Base-by-base conservation (phyloP, 2,329 filamentous ascomycete genomes). In the Claviceps cyperi region DNA sequence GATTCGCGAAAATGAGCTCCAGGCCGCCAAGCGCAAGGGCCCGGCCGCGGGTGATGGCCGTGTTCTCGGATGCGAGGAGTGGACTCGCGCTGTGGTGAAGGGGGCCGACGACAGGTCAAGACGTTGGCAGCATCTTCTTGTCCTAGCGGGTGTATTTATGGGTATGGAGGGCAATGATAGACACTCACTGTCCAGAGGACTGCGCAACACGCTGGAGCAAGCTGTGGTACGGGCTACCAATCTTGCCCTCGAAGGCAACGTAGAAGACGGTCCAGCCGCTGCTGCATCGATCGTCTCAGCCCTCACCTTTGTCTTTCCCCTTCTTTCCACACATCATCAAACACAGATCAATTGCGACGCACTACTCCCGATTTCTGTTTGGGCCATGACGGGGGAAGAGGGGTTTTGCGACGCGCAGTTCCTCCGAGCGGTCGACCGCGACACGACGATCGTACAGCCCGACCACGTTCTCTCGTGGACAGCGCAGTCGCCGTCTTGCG, bases 91-190 rank as follows among this genome's bases (percentile, higher is more conserved):
- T 1, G 71, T 81, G 3, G 71, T 74, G 43, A 74, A 74, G 57
- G 78, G 78, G 37, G 71, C 75, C 9, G 77, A 81, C 49, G 74
- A 74, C 35, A 71, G 73, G 43, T 79, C 79, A 15, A 75, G 73
- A 24, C 72, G 86, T 60, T 95, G 88, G 88, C 83, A 88, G 64
- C 89, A 95, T 64, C 66, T 89, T 32, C 71, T 95, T n/a, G 76
- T 90, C 5, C 75, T 95, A 8, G 81, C 82, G 0, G 90, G 88
- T 3, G 70, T 94, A 21, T 66, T 95, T 51, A 76, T 91, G 61
- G 88, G 86, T 8, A 83, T 90, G 60, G 83, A 85, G 56, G 71
- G 75, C 15, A 73, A 78, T 53, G 76, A 81, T 40, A 69, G 80
- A 44, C 74, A 76, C 52, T 77, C 78, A n/a, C 65, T 89, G n/a